A percentile compares a stretch with the other conserved stretches of the same genome.
Evolutionary conservation across 352 stramenopile species (phyloP).

Genomic region (Pythium utonaiense): DNA sequence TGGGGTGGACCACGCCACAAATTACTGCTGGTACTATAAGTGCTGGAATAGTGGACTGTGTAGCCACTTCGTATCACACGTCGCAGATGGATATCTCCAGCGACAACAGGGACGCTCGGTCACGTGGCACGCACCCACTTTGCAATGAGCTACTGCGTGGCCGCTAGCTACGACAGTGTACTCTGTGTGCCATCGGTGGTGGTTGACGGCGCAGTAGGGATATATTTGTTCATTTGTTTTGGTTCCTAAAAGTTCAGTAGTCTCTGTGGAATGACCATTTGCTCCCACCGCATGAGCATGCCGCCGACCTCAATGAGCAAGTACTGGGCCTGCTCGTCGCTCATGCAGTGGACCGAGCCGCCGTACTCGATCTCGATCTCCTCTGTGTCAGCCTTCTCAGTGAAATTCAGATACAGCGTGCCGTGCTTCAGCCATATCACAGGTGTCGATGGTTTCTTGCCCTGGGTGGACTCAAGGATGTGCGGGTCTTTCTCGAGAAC

Average conservation of each 20-base stretch:
- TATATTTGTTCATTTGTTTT: background rate
- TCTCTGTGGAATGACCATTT: conserved; percentile 20
- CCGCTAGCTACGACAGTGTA: too few relatives aligned
- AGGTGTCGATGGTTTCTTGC: conserved; percentile 1
- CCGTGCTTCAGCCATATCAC: conserved; percentile 26
- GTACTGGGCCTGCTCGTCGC: conserved; percentile 23
- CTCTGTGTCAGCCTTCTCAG: conserved; percentile 16
- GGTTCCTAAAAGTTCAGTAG: conserved; percentile 9
- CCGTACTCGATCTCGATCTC: conserved; percentile 29
- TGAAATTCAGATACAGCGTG: conserved; percentile 22
- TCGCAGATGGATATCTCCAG: too few relatives aligned
- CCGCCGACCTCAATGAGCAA: conserved; percentile 19
- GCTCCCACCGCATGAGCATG: conserved; percentile 28
- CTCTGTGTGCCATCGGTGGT: too few relatives aligned
- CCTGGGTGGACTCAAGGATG: conserved; percentile 5
- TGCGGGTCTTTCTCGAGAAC: conserved; percentile 24
- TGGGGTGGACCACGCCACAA: conserved; percentile 8
- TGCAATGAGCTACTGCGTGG: too few relatives aligned
- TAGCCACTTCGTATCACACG: background rate
- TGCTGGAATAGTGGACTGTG: background rate
- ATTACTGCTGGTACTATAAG: background rate
- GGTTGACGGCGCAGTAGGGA: background rate
- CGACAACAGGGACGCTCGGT: too few relatives aligned
- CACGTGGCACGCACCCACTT: too few relatives aligned
- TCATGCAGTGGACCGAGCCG: conserved; percentile 14